Evolutionary conservation across 1,284 basidiomycete genomes (phyloP).

Genomic region (Ceratobasidium sp.): DNA sequence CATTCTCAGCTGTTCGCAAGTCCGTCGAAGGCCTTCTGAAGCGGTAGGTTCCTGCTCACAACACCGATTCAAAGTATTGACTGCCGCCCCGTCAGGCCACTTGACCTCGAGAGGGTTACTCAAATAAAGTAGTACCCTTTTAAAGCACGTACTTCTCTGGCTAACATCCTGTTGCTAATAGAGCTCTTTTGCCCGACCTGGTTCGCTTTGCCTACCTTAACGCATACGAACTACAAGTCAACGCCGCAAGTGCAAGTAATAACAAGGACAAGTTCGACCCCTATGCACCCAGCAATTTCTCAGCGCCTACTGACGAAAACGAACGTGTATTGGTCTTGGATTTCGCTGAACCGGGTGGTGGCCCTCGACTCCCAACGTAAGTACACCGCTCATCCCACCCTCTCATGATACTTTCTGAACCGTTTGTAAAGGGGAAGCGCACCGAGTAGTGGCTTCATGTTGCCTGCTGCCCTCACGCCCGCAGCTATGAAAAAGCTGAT

Average conservation of each 20-base stretch:
- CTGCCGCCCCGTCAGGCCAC: constrained; percentile 60
- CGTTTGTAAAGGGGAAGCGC: constrained; percentile 14
- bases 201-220: constrained; percentile 85
- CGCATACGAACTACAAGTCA: constrained; percentile 65
- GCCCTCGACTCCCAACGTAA: constrained; percentile 44
- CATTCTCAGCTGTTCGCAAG: constrained; percentile 75
- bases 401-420: not conserved
- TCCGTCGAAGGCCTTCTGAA: constrained; percentile 82
- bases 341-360: constrained; percentile 59
- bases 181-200: constrained; percentile 79
- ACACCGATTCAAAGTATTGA: not conserved
- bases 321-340: constrained; percentile 78
- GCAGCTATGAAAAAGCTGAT: constrained; percentile 72
- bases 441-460: constrained; percentile 54
- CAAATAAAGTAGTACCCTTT: constrained; percentile 71
- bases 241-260: constrained; percentile 53
- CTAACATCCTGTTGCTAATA: constrained; percentile 49
- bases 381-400: constrained; percentile 47
- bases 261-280: constrained; percentile 45
- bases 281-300: constrained; percentile 45
- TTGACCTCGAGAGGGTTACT: constrained; percentile 79
- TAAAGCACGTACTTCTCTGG: not conserved
- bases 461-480: constrained; percentile 62
- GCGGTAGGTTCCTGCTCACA: constrained; percentile 57
- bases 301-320: constrained; percentile 51